Evolutionary conservation across 805 yeast genomes (phyloP).

Genomic region (Pichia membranifaciens): DNA sequence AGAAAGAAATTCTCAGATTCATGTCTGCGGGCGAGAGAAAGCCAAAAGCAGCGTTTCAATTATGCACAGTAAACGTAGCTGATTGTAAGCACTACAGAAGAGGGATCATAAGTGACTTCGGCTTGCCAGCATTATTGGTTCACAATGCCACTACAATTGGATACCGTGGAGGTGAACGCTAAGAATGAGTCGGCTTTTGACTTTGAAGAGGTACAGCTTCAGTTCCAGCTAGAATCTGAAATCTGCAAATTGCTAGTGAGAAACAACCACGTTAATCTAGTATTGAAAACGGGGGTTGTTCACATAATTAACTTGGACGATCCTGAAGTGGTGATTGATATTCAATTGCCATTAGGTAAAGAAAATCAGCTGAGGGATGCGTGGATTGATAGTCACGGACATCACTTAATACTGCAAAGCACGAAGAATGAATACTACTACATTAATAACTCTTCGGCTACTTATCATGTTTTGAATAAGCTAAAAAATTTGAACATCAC

Average conservation of each 20-base stretch:
- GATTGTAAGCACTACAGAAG: no score
- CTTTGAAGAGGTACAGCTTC: constrained; percentile 31
- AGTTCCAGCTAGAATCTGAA: constrained; percentile 27
- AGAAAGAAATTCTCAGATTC: no score
- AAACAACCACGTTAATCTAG: constrained; percentile 50
- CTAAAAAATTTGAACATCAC: constrained; percentile 41
- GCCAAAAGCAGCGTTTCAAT: no score
- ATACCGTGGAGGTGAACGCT: constrained; percentile 17
- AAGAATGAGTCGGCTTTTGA: constrained; percentile 15
- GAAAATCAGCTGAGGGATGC: constrained; percentile 29
- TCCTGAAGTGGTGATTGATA: constrained; percentile 51
- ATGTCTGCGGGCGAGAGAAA: no score
- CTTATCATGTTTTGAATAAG: constrained; percentile 39
- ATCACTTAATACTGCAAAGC: constrained; percentile 47
- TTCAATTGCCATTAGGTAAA: constrained; percentile 26
- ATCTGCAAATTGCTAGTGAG: constrained; percentile 49
- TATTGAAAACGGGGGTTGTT: constrained; percentile 46
- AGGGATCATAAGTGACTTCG: no score
- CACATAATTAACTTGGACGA: constrained; percentile 59
- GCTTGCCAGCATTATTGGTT: no score
- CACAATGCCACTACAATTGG: constrained; percentile 10
- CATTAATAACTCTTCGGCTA: constrained; percentile 36
- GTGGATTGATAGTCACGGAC: constrained; percentile 47
- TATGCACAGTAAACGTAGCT: no score
- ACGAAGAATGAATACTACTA: constrained; percentile 42